Base-by-base conservation (phyloP, 129 eudicot genomes). In the Ambrosia artemisiifolia region DNA sequence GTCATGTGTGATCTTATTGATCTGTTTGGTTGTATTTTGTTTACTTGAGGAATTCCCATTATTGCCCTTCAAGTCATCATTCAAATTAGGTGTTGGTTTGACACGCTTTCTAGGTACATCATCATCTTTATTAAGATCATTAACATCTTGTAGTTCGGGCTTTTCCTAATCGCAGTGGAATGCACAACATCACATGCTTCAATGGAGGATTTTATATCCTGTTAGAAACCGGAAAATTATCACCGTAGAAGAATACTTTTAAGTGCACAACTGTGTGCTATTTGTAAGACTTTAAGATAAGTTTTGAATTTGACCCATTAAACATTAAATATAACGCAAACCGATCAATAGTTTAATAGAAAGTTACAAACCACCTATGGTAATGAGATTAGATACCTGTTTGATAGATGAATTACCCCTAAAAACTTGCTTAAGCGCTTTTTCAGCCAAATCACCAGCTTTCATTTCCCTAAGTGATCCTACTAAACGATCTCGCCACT, bases 401-500 rank as follows among this genome's bases (percentile, higher is more conserved):
- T 78, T 55, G 73, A 49, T 32, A 28, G 72, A 62, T 19, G 80
- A 83, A 30, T 75, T 84, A 12, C 73, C 71, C 61, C 77, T 70
- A 64, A 70, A 61, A 49, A 80, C 69, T 80, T 78, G 81, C 17
- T 66, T 75, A 28, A 69, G 79, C 33, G 78, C 90, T 76, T 82
- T 72, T 72, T 82, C 90, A 72, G 88, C 80, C 74, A 77, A 48
- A 9, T 50, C 81, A 59, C 96, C 97, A 69, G 85, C 87, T 65
- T 83, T 78, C 84, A 83, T 76, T 67, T 90, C 99, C 71, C 75
- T 74, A 80, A 95, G 80, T 75, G 99, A 89, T 73, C 83, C 90
- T 69, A 86, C 85, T 68, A 95, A 72, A 63, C 99, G 97, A 69
- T 90, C 88, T 70, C 96, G 79, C 99, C 99, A 95, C 97, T 91